Percentiles rank a stretch among this genome's conserved stretches.
phyloP scores from a whole-genome alignment of 2,329 filamentous ascomycete species.

The Mollisiaceae sp. region DNA sequence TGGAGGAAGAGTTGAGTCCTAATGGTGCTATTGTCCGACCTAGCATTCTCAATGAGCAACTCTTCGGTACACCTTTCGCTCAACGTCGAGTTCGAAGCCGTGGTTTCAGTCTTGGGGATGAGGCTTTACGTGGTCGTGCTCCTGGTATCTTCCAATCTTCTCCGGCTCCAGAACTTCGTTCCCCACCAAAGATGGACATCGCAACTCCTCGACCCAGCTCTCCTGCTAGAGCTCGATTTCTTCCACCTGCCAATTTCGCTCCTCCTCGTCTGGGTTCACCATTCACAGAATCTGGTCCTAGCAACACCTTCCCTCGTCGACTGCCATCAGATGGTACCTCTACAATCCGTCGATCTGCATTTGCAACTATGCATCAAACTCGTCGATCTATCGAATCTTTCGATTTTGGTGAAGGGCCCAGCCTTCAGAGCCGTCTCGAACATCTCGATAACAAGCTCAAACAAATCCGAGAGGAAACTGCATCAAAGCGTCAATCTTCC shows the following conservation, averaged over 20 bases:
- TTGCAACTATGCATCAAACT: conserved; percentile 61
- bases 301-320: conserved; percentile 66
- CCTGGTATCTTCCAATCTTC: conserved; percentile 33
- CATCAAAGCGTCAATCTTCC: conserved; percentile 19
- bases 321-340: conserved; percentile 47
- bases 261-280: conserved; percentile 60
- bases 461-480: conserved; percentile 37
- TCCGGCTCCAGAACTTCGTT: conserved; percentile 6
- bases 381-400: conserved; percentile 42
- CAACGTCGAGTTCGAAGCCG: conserved; percentile 41
- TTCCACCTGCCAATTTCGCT: conserved; percentile 41
- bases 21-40: conserved; percentile 37
- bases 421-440: conserved; percentile 36
- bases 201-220: conserved; percentile 17
- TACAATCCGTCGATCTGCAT: conserved; percentile 51
- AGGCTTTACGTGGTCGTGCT: conserved; percentile 31
- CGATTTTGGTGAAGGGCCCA: conserved; percentile 39
- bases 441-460: conserved; percentile 37
- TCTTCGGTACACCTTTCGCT: conserved; percentile 38
- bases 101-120: conserved; percentile 43
- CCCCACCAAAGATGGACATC: conserved; percentile 7
- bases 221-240: conserved; percentile 36
- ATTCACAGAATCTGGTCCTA: conserved; percentile 56
- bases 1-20: conserved; percentile 38
- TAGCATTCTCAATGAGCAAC: conserved; percentile 40